phyloP scores from a whole-genome alignment of 176 grass and related monocot species.

The Avena atlantica region DNA sequence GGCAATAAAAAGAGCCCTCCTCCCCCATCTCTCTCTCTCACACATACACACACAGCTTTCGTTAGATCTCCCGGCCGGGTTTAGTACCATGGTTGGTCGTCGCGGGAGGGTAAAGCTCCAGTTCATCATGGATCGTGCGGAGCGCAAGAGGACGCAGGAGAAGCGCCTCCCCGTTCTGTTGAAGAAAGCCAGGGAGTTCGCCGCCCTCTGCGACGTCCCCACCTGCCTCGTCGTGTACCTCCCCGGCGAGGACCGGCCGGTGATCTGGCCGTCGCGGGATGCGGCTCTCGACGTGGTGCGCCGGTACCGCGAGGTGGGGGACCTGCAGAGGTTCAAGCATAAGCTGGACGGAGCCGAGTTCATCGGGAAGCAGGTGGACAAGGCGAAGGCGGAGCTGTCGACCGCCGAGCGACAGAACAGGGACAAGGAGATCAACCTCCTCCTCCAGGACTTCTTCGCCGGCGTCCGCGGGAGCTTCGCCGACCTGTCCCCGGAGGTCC shows the following conservation, averaged over 20 bases:
- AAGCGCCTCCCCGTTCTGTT: neutral
- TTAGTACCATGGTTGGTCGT: neutral
- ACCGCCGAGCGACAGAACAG: neutral
- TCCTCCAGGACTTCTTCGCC: slow-evolving; percentile 19
- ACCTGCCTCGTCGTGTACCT: slow-evolving; percentile 33
- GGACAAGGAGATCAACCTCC: slow-evolving; percentile 15
- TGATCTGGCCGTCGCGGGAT: neutral
- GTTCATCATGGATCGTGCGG: neutral
- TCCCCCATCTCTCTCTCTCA: neutral
- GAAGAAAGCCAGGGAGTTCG: neutral
- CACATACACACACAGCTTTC: neutral
- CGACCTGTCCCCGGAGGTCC: neutral
- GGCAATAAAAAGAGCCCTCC: neutral
- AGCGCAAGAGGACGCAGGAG: neutral
- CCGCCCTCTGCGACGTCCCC: slow-evolving; percentile 3
- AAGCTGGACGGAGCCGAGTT: slow-evolving; percentile 37
- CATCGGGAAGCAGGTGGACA: neutral
- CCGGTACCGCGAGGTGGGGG: neutral
- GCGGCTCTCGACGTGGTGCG: neutral
- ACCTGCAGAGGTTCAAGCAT: neutral
- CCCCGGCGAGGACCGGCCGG: neutral
- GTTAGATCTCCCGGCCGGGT: neutral
- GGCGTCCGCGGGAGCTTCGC: neutral
- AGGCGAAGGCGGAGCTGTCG: neutral
- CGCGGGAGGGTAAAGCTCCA: neutral